These are phyloP conservation scores for Fusarium guadeloupense DNA, from an alignment of 2,329 filamentous ascomycete genomes.

Conservation along the genomic window DNA sequence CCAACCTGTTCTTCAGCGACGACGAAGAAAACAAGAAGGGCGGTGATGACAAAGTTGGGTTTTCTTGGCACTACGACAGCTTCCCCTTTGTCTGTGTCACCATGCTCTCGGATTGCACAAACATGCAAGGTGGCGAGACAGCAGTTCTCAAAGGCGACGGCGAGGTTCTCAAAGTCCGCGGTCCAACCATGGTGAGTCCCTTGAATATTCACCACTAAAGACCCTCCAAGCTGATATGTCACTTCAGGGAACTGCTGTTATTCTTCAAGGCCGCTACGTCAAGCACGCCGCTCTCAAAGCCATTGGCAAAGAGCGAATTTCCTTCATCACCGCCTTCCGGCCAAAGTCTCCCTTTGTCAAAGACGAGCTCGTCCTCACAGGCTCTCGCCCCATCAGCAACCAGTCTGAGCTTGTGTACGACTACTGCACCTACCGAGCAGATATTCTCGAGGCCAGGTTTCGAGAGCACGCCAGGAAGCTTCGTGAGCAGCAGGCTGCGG, in stretches of 20 bases:
- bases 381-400: conserved; percentile 64
- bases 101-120: conserved; percentile 70
- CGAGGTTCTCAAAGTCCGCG: conserved; percentile 65
- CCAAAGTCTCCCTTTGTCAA: conserved; percentile 62
- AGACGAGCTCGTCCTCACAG: conserved; percentile 70
- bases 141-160: conserved; percentile 64
- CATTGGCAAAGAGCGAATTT: conserved; percentile 68
- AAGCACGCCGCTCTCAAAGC: conserved; percentile 70
- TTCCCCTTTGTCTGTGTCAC: conserved; percentile 76
- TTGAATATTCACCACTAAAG: no score
- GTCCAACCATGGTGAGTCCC: conserved; percentile 64
- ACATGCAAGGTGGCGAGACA: conserved; percentile 73
- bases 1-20: conserved; percentile 63
- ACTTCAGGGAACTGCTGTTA: conserved; percentile 65
- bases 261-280: conserved; percentile 75
- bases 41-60: conserved; percentile 55
- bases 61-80: conserved; percentile 70
- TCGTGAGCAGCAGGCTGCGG: conserved; percentile 12
- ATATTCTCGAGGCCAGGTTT: conserved; percentile 62
- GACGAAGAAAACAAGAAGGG: conserved; percentile 51
- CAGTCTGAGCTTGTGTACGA: conserved; percentile 19
- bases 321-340: conserved; percentile 72
- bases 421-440: conserved; percentile 25
- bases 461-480: conserved; percentile 26
- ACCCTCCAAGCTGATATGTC: conserved; percentile 21